Evolutionary conservation across 805 yeast genomes (phyloP), one percentile per base, ranked within the genome.

Genomic region (Cyberlindnera amylophila): DNA sequence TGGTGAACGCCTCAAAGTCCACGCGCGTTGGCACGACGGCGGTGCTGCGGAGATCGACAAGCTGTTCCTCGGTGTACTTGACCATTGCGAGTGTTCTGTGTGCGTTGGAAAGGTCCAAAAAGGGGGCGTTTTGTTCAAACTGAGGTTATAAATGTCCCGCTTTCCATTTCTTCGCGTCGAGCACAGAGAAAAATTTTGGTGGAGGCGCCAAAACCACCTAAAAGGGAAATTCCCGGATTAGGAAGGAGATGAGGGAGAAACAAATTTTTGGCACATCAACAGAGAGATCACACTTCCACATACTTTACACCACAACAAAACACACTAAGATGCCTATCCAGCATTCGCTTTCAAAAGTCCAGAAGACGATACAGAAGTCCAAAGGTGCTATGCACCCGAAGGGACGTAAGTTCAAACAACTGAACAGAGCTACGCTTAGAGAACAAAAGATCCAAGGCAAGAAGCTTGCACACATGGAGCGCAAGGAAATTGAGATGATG

Each of bases 361-460:
- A 75, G 50, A 82, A 82, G 64, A 70, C 73, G 51, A 64, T 81
- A 42, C 67, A 75, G 44, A 73, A 73, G 53, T 67, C 77, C 46
- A 77, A 74, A 32, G 77, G 75, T 34, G 69, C 75, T 30, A 67
- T 85, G 52, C 98, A 91, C 60, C 93, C 95, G 17, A 83, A 82
- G 57, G 96, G 97, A 9, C 75, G 96, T 41, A 91, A 89, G 63
- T 84, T 88, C 62, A 83, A 83, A 63, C 87, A 84, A 59, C 67
- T 91, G 39, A 82, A 82, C 42, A 71, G 93, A 49, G 97, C 97
- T n/a, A 79, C 95, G 2, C 65, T 88, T 34, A 76, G 99, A 62
- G 95, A 90, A 49, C 72, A 71, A 38, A 86, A 85, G 60, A 64
- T 91, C 39, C 75, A 71, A 29, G 70, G 70, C 38, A 78, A 75